Percentiles rank a stretch among this genome's conserved stretches.
These are phyloP conservation scores for Panaeolus cyanescens DNA, from an alignment of 768 basidiomycete species.

Conservation along the genomic window DNA sequence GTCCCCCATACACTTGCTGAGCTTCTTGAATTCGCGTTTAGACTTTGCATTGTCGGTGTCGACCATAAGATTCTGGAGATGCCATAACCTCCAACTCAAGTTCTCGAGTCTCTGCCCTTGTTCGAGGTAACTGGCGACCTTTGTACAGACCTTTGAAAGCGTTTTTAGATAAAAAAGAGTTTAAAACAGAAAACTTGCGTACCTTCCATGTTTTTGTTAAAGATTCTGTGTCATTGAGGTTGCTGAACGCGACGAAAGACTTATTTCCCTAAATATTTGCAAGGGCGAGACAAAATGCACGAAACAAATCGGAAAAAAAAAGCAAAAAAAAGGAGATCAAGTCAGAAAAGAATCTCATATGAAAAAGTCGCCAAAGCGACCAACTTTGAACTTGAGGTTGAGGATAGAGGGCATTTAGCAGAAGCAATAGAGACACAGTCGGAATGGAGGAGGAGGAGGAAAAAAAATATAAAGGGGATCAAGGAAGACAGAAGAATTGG, in stretches of 20 bases:
- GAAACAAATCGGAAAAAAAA: slow-evolving; percentile 17
- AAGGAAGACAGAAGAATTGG: slow-evolving; percentile 1
- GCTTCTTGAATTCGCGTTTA: slow-evolving; percentile 88
- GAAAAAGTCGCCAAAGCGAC: slow-evolving; percentile 21
- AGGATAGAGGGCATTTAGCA: slow-evolving; percentile 74
- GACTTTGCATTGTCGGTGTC: slow-evolving; percentile 88
- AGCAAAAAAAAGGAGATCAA: slow-evolving; percentile 13
- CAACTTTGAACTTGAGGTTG: slow-evolving; percentile 83
- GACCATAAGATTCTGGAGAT: slow-evolving; percentile 89
- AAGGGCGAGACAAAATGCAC: slow-evolving; percentile 15
- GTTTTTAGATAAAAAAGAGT: slow-evolving; percentile 5
- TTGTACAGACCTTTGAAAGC: slow-evolving; percentile 72
- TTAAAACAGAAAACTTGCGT: slow-evolving; percentile 15
- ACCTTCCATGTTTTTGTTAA: slow-evolving; percentile 94
- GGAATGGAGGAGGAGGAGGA: slow-evolving; percentile 4
- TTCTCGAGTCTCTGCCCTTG: slow-evolving; percentile 92
- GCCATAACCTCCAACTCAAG: slow-evolving; percentile 91
- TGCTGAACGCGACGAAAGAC: slow-evolving; percentile 92
- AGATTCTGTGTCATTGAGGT: slow-evolving; percentile 81
- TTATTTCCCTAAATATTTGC: slow-evolving; percentile 76
- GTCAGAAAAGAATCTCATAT: slow-evolving; percentile 6
- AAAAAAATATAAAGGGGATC: neutral
- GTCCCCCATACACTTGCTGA: slow-evolving; percentile 88
- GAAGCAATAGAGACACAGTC: slow-evolving; percentile 3
- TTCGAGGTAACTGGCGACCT: slow-evolving; percentile 89